A percentile compares a stretch with the other conserved stretches of the same genome.
Conservation (phyloP, 2,329 filamentous ascomycete species). For the Thyridium curvatum region DNA sequence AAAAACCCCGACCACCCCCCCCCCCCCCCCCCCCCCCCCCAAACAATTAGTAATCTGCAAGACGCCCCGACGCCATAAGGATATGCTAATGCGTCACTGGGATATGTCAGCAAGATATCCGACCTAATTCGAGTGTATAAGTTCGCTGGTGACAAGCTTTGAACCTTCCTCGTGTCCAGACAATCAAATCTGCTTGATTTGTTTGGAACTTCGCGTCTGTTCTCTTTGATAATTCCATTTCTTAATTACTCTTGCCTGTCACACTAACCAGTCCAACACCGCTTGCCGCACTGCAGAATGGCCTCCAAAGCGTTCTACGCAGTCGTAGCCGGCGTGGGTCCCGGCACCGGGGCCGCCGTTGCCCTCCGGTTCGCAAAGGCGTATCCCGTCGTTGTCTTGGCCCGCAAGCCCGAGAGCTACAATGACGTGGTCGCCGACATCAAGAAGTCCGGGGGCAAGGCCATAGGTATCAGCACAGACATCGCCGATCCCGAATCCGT, state of each 20-base stretch:
- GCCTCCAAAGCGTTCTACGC: slow-evolving; percentile 47
- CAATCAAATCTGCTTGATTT: too few species aligned
- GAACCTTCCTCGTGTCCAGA: too few species aligned
- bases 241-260: too few species aligned
- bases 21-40: too few species aligned
- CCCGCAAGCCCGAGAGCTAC: slow-evolving; percentile 61
- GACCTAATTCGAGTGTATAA: too few species aligned
- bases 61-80: too few species aligned
- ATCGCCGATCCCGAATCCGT: slow-evolving; percentile 46
- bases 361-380: slow-evolving; percentile 54
- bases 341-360: slow-evolving; percentile 45
- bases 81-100: too few species aligned
- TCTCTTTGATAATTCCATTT: too few species aligned
- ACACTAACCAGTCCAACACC: not conserved
- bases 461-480: slow-evolving; percentile 65
- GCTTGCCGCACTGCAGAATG: slow-evolving; percentile 9
- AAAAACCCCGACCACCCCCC: too few species aligned
- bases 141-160: too few species aligned
- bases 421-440: slow-evolving; percentile 64
- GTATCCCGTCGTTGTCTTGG: slow-evolving; percentile 72
- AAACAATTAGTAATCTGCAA: too few species aligned
- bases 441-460: slow-evolving; percentile 58
- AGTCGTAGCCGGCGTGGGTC: slow-evolving; percentile 65
- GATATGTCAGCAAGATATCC: too few species aligned
- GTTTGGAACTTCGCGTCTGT: not conserved